A percentile compares a stretch with the other conserved stretches of the same genome.
These are phyloP conservation scores for Ophiostoma ulmi DNA, from an alignment of 2,329 filamentous ascomycete genomes.

Conservation along the genomic window DNA sequence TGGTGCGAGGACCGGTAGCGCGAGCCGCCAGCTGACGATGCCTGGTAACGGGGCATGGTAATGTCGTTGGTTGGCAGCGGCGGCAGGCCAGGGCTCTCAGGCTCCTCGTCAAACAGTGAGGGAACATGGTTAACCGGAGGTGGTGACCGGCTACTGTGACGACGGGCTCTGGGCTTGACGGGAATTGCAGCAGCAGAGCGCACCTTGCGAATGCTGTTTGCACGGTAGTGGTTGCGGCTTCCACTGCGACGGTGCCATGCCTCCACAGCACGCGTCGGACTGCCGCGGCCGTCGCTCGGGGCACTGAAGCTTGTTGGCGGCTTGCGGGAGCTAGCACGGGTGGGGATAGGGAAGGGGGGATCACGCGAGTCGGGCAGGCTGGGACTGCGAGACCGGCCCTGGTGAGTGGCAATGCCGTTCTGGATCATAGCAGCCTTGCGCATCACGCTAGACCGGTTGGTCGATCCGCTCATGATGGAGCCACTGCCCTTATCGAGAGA, in stretches of 20 bases:
- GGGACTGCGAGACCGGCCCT: constrained; percentile 58
- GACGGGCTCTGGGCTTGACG: constrained; percentile 43
- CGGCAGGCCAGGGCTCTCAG: constrained; percentile 66
- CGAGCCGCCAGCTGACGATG: constrained; percentile 33
- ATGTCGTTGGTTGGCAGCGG: constrained; percentile 70
- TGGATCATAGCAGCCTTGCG: constrained; percentile 76
- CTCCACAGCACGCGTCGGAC: constrained; percentile 56
- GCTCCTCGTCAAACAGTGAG: constrained; percentile 51
- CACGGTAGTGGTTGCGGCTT: constrained; percentile 47
- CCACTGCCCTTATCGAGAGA: constrained; percentile 39
- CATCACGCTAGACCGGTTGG: constrained; percentile 56
- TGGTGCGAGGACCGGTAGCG: constrained; percentile 43
- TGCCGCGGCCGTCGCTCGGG: constrained; percentile 67
- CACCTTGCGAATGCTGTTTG: constrained; percentile 70
- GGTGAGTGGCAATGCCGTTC: constrained; percentile 67
- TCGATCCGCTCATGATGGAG: constrained; percentile 33
- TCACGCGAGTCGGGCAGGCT: constrained; percentile 55
- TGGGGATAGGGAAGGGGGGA: constrained; percentile 90
- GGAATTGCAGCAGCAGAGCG: constrained; percentile 75
- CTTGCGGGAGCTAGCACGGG: constrained; percentile 78
- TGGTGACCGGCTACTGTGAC: constrained; percentile 52
- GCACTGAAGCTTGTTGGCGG: constrained; percentile 60
- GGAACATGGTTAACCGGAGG: constrained; percentile 52
- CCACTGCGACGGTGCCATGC: constrained; percentile 51
- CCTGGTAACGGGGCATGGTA: constrained; percentile 48